A percentile compares a stretch with the other conserved stretches of the same genome.
Evolutionary conservation across 805 yeast species (phyloP).

Genomic region (Nakazawaea holstii): DNA sequence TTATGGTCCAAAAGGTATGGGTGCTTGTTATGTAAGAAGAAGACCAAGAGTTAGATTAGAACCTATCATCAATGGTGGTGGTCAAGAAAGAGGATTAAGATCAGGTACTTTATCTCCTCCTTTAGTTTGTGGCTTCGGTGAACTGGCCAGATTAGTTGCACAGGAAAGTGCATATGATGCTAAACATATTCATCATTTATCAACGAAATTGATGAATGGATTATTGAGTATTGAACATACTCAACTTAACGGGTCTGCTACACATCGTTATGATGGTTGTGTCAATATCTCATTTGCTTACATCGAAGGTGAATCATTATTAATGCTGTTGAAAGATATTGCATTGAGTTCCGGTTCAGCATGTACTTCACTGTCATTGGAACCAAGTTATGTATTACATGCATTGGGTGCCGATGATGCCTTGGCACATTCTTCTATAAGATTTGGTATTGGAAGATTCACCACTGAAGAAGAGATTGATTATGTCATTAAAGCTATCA

Average conservation of each 20-base stretch:
- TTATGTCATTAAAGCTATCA: slow-evolving; percentile 84
- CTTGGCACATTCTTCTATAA: slow-evolving; percentile 94
- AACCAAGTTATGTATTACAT: slow-evolving; percentile 94
- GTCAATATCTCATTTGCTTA: slow-evolving; percentile 96
- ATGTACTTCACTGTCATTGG: slow-evolving; percentile 96
- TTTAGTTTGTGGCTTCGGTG: slow-evolving; percentile 91
- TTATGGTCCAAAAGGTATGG: slow-evolving; percentile 97
- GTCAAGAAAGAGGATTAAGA: slow-evolving; percentile 97
- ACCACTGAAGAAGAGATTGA: slow-evolving; percentile 96
- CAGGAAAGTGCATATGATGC: slow-evolving; percentile 72
- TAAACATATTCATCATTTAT: slow-evolving; percentile 62
- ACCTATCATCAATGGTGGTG: slow-evolving; percentile 95
- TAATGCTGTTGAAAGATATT: slow-evolving; percentile 96
- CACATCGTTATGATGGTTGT: slow-evolving; percentile 83
- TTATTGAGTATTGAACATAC: slow-evolving; percentile 83
- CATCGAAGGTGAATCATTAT: slow-evolving; percentile 94
- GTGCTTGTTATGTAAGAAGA: slow-evolving; percentile 93
- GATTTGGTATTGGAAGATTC: slow-evolving; percentile 96
- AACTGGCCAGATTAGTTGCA: slow-evolving; percentile 83
- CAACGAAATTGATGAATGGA: slow-evolving; percentile 67
- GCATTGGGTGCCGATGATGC: slow-evolving; percentile 98
- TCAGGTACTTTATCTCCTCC: slow-evolving; percentile 99
- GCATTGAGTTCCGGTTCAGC: slow-evolving; percentile 97
- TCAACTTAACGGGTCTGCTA: slow-evolving; percentile 78
- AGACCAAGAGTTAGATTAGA: slow-evolving; percentile 97